A percentile compares a stretch with the other conserved stretches of the same genome.
These are phyloP conservation scores for Acacia pycnantha DNA, from an alignment of 331 rosid species.

Conservation along the genomic window DNA sequence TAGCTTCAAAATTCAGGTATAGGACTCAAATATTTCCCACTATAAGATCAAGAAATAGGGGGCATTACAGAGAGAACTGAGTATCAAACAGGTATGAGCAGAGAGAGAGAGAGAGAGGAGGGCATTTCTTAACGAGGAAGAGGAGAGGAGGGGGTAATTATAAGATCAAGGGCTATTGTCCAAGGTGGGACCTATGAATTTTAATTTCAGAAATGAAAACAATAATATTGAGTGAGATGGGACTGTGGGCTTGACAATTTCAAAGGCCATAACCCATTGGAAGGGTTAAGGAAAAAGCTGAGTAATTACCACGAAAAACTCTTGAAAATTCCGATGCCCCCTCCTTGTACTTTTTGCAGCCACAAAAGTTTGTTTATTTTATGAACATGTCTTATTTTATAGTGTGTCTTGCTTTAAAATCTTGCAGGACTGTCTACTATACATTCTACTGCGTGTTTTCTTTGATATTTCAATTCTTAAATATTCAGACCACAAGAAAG, in stretches of 20 bases:
- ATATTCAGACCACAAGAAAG: not conserved
- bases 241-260: conserved; percentile 48
- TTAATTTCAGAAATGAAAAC: not conserved
- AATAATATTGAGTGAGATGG: not conserved
- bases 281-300: conserved; percentile 13
- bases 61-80: not conserved
- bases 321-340: conserved; percentile 10
- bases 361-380: not conserved
- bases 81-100: not conserved
- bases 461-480: no score
- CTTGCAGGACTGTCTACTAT: not conserved
- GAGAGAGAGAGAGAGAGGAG: not conserved
- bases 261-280: conserved; percentile 30
- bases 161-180: not conserved
- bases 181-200: not conserved
- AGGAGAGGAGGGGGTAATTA: conserved; percentile 33
- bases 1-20: not conserved
- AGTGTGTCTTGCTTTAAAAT: not conserved
- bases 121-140: conserved; percentile 28
- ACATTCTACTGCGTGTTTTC: not conserved
- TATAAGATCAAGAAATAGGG: not conserved
- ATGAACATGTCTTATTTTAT: not conserved
- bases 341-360: not conserved
- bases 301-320: conserved; percentile 54
- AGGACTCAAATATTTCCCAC: not conserved